phyloP scores from a whole-genome alignment of 805 yeast genomes.

The Candida insectalens region DNA sequence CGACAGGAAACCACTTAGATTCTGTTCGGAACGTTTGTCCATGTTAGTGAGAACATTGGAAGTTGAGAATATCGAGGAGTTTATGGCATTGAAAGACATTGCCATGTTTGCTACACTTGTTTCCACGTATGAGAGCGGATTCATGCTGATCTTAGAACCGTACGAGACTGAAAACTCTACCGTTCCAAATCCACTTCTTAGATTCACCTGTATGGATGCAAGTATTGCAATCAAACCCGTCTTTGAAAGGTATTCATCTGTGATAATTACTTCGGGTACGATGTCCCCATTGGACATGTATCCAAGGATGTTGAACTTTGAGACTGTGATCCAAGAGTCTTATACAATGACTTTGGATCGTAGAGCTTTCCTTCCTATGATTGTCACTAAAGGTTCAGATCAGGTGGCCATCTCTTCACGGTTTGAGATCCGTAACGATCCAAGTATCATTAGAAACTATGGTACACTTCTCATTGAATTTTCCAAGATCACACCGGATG shows the following conservation, averaged over 20 bases:
- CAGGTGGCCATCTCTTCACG: slow-evolving; percentile 95
- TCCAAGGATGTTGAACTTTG: slow-evolving; percentile 91
- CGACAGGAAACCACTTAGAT: slow-evolving; percentile 82
- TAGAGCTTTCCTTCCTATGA: slow-evolving; percentile 87
- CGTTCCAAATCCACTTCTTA: slow-evolving; percentile 91
- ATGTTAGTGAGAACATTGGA: slow-evolving; percentile 84
- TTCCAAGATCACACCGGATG: slow-evolving; percentile 94
- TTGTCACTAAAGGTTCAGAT: slow-evolving; percentile 95
- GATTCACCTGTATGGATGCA: slow-evolving; percentile 93
- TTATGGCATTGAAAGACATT: slow-evolving; percentile 85
- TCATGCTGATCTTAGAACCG: slow-evolving; percentile 86
- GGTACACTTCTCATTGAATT: slow-evolving; percentile 89
- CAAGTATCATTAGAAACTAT: slow-evolving; percentile 93
- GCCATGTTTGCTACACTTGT: slow-evolving; percentile 96
- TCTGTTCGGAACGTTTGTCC: slow-evolving; percentile 87
- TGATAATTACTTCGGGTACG: slow-evolving; percentile 94
- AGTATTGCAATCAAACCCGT: slow-evolving; percentile 97
- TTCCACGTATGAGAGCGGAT: slow-evolving; percentile 91
- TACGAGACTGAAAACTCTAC: slow-evolving; percentile 89
- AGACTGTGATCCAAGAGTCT: slow-evolving; percentile 88
- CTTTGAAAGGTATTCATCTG: slow-evolving; percentile 85
- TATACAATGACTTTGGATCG: slow-evolving; percentile 93
- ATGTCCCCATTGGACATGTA: slow-evolving; percentile 98
- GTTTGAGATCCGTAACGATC: slow-evolving; percentile 95
- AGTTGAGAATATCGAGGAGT: slow-evolving; percentile 81